Evolutionary conservation across 176 grass and related monocot species (phyloP).

Genomic region (Puya raimondii): DNA sequence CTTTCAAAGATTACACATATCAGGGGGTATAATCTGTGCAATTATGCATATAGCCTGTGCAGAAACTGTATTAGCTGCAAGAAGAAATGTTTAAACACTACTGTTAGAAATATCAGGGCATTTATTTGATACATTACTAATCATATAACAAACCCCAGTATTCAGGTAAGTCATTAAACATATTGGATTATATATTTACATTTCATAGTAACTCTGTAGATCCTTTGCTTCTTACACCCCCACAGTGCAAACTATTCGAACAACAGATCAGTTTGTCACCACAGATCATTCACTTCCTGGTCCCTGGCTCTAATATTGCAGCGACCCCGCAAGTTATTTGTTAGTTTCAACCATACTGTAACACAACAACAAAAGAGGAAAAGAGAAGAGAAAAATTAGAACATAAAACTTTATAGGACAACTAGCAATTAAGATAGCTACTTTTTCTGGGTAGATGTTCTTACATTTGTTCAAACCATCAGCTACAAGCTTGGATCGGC

Average conservation of each 20-base stretch:
- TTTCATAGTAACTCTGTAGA: background rate
- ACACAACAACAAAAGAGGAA: too few relatives aligned
- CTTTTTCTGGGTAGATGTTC: background rate
- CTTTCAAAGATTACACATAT: too few relatives aligned
- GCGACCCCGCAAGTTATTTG: slow-evolving; percentile 37
- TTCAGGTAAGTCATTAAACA: too few relatives aligned
- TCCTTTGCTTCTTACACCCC: background rate
- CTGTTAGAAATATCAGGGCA: too few relatives aligned
- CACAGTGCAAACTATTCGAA: background rate
- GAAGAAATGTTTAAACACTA: too few relatives aligned
- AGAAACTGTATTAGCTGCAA: too few relatives aligned
- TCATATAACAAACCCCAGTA: too few relatives aligned
- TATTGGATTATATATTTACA: background rate
- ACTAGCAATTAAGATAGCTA: background rate
- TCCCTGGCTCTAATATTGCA: slow-evolving; percentile 58
- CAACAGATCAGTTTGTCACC: background rate
- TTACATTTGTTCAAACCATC: slow-evolving; percentile 24
- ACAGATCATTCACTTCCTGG: slow-evolving; percentile 24
- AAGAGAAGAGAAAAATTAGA: slow-evolving; percentile 1
- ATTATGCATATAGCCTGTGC: too few relatives aligned
- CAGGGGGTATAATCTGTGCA: too few relatives aligned
- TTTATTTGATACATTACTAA: too few relatives aligned
- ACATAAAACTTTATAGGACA: background rate
- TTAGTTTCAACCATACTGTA: background rate
- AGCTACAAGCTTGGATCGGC: slow-evolving; percentile 30